Evolutionary conservation across 2,329 filamentous ascomycete species (phyloP).

Genomic region (Aureobasidium sp.): DNA sequence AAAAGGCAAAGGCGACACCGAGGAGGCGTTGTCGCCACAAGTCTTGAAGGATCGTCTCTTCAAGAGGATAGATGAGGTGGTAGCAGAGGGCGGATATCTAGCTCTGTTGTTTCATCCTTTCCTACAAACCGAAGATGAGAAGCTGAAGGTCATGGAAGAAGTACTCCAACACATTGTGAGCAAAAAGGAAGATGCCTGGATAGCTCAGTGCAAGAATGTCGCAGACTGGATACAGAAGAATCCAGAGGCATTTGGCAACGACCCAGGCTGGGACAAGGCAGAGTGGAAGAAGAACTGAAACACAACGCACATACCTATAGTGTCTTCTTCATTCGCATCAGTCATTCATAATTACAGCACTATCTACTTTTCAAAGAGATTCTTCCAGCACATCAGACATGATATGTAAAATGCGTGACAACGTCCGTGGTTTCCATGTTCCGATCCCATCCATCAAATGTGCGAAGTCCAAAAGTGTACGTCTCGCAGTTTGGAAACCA

Average conservation of each 20-base stretch:
- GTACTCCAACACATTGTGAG: constrained; percentile 24
- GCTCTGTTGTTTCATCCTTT: constrained; percentile 30
- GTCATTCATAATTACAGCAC: background rate
- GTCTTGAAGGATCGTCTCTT: constrained; percentile 22
- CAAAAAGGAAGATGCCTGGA: constrained; percentile 25
- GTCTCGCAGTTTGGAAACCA: constrained; percentile 46
- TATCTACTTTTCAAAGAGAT: background rate
- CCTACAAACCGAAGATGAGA: constrained; percentile 22
- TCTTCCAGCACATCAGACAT: constrained; percentile 47
- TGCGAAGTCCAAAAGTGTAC: constrained; percentile 47
- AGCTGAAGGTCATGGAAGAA: constrained; percentile 24
- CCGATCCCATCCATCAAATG: constrained; percentile 48
- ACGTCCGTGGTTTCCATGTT: constrained; percentile 45
- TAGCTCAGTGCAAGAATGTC: constrained; percentile 26
- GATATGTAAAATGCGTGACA: constrained; percentile 47
- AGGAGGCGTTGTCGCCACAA: constrained; percentile 20
- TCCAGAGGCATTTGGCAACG: constrained; percentile 21
- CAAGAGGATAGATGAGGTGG: constrained; percentile 25
- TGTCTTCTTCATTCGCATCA: background rate
- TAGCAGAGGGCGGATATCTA: constrained; percentile 24
- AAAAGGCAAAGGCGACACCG: constrained; percentile 23
- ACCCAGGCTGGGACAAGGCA: constrained; percentile 27
- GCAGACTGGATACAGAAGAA: constrained; percentile 24
- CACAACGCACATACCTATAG: background rate
- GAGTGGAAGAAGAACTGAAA: constrained; percentile 26